Evolutionary conservation across 345 rosid genomes (phyloP), one percentile per base, ranked within the genome.

Genomic region (Eucalyptus grandis): DNA sequence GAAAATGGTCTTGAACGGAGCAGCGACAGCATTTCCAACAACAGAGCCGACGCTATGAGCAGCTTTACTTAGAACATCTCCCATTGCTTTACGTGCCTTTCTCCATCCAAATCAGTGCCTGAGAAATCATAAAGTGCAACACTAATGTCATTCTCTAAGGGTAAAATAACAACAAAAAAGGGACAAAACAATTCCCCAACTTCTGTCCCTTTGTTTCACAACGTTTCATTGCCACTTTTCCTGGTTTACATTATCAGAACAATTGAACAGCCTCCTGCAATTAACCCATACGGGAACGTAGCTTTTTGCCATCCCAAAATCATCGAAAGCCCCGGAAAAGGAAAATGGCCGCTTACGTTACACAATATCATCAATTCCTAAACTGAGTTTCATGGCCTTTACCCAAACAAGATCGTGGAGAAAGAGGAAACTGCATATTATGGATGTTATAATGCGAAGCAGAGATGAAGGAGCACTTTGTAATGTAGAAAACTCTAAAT

Each of bases 1-100:
- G 24, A 95, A 88, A 72, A 96, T 92, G 50, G 93, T 90, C 94
- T 95, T 96, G 53, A 95, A 92, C 14, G 99, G 97, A 90, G 96
- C 95, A 3, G 92, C 65, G 12, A 97, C 83, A 15, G 92, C 90
- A 90, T 93, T 93, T 49, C 97, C 98, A 31, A 96, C 46, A 27
- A 92, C 92, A 69, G 90, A 69, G 87, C 97, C 98, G 46, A 94
- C 44, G 6, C 95, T 94, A 87, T 90, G 88, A 87, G 95, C 95
- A 87, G 95, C 94, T 89, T 94, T 90, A 86, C 97, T 92, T 14
- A 95, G 40, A 14, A 89, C 92, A 88, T 86, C 89, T n/a, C 97
- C 99, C 98, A 92, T 93, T 83, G 77, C 87, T 49, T 31, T 21
- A 54, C 30, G 26, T 16, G 80, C 67, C 34, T 51, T 43, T 65